Base-by-base conservation (phyloP, 192 early-diverging fungal genomes). In the Backusella circina region DNA sequence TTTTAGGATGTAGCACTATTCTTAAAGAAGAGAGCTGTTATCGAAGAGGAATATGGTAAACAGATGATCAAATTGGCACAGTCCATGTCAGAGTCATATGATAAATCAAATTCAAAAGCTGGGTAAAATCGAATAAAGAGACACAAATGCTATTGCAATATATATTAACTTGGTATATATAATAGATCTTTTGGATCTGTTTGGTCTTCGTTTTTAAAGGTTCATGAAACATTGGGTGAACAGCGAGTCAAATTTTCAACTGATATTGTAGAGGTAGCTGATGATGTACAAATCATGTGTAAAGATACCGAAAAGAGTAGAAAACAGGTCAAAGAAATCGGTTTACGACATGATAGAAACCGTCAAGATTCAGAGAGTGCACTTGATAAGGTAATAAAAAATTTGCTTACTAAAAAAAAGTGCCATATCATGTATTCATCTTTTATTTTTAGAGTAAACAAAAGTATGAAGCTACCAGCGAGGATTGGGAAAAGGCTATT, bases 41-140 rank as follows among this genome's bases (percentile, higher is more conserved):
- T 98, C 38, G 97, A 99, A 77, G 96, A 95, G 67, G 94, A 97
- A 41, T 98, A 99, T 80, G 93, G 91, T 26, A 86, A 90, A 47
- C 84, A 86, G 47, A 86, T 99, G 85, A 83, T 90, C 37, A 96
- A 95, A 74, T 83, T 97, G 0, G 87, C 91, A 8, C 91, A 90
- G 31, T 79, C 76, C 57, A 85, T 88, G 70, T 83, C 85, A 32
- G 90, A 90, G 76, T 72, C 84, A 18, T 87, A 86, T 81, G 85
- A 90, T 41, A 83, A 81, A 75, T 78, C 83, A 32, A 79, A 85
- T 39, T 80, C 81, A 44, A 92, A 86, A 72, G 84, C 74, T 74
- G 88, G 79, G 85, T 89, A 75, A n/a, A 75, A 28, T 57, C 33
- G 1, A 32, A 57, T 0, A 51, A 18, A 51, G 10, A 5, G 26